phyloP scores from a whole-genome alignment of 768 basidiomycete genomes.

The Rhizopogon vinicolor region DNA sequence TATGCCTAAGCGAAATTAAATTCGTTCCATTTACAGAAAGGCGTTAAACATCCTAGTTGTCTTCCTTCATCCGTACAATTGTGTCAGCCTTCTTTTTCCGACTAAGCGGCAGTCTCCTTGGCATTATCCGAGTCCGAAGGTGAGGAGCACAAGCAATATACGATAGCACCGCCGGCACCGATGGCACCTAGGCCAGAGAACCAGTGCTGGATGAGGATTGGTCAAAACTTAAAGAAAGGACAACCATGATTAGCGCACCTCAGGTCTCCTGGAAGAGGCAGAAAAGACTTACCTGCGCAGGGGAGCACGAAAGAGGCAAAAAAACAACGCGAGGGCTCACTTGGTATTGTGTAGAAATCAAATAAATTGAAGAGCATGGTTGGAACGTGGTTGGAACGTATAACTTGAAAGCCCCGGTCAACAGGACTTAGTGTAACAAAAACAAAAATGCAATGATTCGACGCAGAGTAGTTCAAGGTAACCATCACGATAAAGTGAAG shows the following conservation, averaged over 20 bases:
- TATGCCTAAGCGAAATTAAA: conserved; percentile 59
- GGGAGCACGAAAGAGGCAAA: conserved; percentile 49
- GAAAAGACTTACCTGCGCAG: conserved; percentile 40
- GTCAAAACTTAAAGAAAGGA: conserved; percentile 60
- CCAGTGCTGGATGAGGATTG: conserved; percentile 39
- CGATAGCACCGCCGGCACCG: conserved; percentile 41
- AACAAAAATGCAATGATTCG: too few species aligned
- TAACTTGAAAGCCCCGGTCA: too few species aligned
- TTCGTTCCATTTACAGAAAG: background rate
- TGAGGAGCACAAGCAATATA: conserved; percentile 56
- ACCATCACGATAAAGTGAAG: too few species aligned
- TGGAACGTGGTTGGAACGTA: too few species aligned
- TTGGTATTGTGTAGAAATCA: background rate
- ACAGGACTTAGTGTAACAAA: too few species aligned
- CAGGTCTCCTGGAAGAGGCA: conserved; percentile 18
- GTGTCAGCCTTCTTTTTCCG: conserved; percentile 49
- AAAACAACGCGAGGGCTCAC: conserved; percentile 42
- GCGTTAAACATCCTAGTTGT: conserved; percentile 26
- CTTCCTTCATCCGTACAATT: conserved; percentile 72
- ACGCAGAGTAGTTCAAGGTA: too few species aligned
- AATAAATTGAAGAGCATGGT: background rate
- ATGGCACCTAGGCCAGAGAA: conserved; percentile 57
- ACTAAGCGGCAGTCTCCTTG: conserved; percentile 53
- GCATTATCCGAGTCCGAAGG: conserved; percentile 42
- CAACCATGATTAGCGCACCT: conserved; percentile 26